A percentile compares a stretch with the other conserved stretches of the same genome.
phyloP scores from a whole-genome alignment of 352 stramenopile genomes.

The Bremia lactucae region DNA sequence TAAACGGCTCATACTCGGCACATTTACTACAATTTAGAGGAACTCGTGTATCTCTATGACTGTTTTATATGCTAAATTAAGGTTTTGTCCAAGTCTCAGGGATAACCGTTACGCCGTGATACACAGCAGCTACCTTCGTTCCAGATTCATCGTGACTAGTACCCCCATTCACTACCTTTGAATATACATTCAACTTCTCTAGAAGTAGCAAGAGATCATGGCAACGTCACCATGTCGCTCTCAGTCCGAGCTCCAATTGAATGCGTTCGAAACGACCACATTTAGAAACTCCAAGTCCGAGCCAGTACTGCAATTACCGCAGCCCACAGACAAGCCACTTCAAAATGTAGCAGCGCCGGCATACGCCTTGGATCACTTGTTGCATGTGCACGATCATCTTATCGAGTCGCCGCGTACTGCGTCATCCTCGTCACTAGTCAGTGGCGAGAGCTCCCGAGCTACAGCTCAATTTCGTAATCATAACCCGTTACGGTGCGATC shows the following conservation, averaged over 20 bases:
- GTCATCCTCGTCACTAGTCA: conserved; percentile 16
- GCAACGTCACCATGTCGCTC: conserved; percentile 1
- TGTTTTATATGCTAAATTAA: no score
- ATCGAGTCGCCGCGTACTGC: conserved; percentile 9
- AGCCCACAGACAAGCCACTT: conserved; percentile 6
- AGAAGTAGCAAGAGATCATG: neutral
- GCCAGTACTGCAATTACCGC: neutral
- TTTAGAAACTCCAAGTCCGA: conserved; percentile 8
- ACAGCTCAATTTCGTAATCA: neutral
- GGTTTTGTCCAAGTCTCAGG: no score
- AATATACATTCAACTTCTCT: neutral
- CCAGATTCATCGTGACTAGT: no score
- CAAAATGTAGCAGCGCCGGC: neutral
- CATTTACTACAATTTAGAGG: no score
- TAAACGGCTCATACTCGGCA: no score
- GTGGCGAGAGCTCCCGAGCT: conserved; percentile 1
- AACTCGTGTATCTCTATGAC: no score
- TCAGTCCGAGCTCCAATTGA: conserved; percentile 4
- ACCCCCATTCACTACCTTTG: no score
- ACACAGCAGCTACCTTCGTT: no score
- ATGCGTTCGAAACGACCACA: neutral
- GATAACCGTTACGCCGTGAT: no score
- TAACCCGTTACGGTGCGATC: conserved; percentile 21
- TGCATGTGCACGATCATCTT: conserved; percentile 1
- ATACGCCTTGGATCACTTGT: neutral